Evolutionary conservation across 495 filamentous ascomycete genomes (phyloP), one percentile per base, ranked within the genome.

Genomic region (Hypomontagnella monticulosa): DNA sequence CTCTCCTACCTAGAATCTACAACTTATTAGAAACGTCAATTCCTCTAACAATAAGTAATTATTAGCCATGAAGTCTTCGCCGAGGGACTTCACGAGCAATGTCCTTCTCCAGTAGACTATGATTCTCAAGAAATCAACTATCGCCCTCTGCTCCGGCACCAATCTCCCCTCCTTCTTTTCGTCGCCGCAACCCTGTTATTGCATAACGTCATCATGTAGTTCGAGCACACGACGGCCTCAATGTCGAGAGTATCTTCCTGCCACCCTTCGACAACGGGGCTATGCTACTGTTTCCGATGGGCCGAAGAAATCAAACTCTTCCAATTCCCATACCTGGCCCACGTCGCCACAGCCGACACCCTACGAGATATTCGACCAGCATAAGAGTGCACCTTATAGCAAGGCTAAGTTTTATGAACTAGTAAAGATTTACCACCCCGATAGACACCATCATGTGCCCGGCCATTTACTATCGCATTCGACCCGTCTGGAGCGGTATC

Each of bases 371-470:
- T 87, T 98, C 64, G 80, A 86, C 43, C 81, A 88, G 57, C 78
- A 82, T 27, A 84, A 78, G 61, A 79, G 73, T 20, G 85, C 85
- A 14, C 84, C 87, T 12, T 99, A 99, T 73, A 88, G 85, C 62
- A 98, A 98, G 76, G 70, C 76, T 12, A 84, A 88, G 27, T 99
- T 91, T 82, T 93, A 93, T 73, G 86, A 96, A 65, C 84, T 99
- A 27, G 93, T 96, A 34, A 98, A 97, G 79, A 79, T 96, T 47
- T 99, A 99, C 76, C 95, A 99, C 69, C 95, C 95, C 0, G 95
- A 99, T 77, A 87, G 86, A 18, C 80, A 84, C 41, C 77, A 75
- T 23, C 79, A 84, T 30, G 60, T 61, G 19, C 33, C 65, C 4
- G 75, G 77, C 38, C 81, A 86, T 49, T 79, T 74, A 30, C 69